Conservation (phyloP, 2,329 filamentous ascomycete species). For the Diaporthe citrichinensis region DNA sequence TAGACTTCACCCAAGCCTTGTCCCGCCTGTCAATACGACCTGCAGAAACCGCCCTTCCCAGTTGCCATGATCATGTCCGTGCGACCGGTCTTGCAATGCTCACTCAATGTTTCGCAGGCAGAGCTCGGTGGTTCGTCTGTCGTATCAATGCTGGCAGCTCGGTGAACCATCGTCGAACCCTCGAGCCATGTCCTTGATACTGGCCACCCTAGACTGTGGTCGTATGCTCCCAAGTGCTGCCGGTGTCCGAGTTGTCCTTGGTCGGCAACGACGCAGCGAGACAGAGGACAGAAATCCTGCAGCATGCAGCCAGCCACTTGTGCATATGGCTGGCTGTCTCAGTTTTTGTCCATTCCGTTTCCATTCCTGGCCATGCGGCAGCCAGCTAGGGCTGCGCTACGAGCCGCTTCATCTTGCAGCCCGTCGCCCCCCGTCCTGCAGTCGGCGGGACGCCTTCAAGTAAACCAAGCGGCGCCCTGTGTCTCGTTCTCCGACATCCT, state of each 20-base stretch:
- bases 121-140: neutral
- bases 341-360: conserved; percentile 4
- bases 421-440: neutral
- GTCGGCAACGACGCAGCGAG: conserved; percentile 16
- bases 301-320: conserved; percentile 10
- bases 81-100: neutral
- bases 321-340: conserved; percentile 17
- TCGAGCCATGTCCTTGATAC: neutral
- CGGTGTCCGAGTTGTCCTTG: neutral
- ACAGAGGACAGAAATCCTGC: neutral
- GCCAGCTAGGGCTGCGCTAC: conserved; percentile 17
- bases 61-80: conserved; percentile 3
- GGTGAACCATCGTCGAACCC: neutral
- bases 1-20: conserved; percentile 14
- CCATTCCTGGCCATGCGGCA: conserved; percentile 14
- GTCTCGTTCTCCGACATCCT: conserved; percentile 24
- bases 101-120: neutral
- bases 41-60: neutral
- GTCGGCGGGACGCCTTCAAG: neutral
- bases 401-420: conserved; percentile 15
- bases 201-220: neutral
- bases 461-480: neutral
- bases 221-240: conserved; percentile 16
- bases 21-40: conserved; percentile 22
- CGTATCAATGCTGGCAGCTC: neutral